Base-by-base conservation (phyloP, 495 filamentous ascomycete species). In the Xylaria venustula region DNA sequence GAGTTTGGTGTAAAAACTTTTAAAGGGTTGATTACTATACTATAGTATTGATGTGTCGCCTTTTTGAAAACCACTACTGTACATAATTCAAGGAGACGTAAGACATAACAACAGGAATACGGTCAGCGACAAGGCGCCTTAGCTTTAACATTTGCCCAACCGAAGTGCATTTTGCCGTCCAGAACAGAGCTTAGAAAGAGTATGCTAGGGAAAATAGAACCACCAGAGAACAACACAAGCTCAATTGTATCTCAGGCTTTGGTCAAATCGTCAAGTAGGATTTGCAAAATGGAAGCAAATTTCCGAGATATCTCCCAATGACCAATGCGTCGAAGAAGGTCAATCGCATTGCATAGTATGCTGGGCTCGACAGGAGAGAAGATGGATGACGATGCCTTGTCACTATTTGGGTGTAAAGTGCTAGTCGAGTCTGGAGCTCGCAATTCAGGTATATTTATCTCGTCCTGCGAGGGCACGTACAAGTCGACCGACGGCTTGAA, bases 281-380 rank as follows among this genome's bases (percentile, higher is more conserved):
- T 58, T n/a, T 61, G 49, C 40, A 61, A 17, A 37, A 61, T 61
- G 25, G 50, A 54, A 25, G 73, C 65, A 64, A 74, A 76, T 25
- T 70, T 63, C 23, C 67, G 62, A 1, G 72, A 69, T 46, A 76
- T 74, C 19, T 60, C 68, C 73, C 73, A 76, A 25, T 74, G 67
- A 1, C 72, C 72, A 57, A 73, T 67, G 12, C 72, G 65, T 22
- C 65, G 62, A 12, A 76, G 58, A n/a, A 76, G 58, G 50, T 75
- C 73, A 50, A 70, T 70, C 19, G 73, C 47, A 1, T 58, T 58
- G 45, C 54, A 58, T 8, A 58, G 44, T 22, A 58, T 58, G 32
- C 54, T 58, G 20, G 54, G 54, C 44, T 58, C 54, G 28, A 58
- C 54, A 17, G 54, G 54, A n/a, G 54, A 48, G 54, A 58, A 58